phyloP scores from a whole-genome alignment of 331 rosid genomes.

The Telfairia occidentalis region DNA sequence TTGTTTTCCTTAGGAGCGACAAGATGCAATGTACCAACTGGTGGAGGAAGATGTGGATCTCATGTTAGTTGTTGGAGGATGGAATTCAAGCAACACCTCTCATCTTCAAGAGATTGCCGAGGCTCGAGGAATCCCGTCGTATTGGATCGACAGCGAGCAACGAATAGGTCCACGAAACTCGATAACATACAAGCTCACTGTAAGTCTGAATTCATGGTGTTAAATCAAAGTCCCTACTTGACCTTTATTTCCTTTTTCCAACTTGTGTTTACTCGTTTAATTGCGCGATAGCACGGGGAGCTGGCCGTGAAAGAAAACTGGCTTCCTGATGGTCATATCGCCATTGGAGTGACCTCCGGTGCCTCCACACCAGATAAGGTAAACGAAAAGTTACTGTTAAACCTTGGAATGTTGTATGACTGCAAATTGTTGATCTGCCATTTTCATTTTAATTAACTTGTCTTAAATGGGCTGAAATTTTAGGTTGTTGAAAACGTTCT shows the following conservation, averaged over 20 bases:
- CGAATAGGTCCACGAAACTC: conserved; percentile 91
- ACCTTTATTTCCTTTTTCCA: neutral
- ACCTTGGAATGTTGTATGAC: neutral
- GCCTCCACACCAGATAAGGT: conserved; percentile 98
- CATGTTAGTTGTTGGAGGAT: conserved; percentile 78
- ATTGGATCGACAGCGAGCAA: conserved; percentile 80
- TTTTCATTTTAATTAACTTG: neutral
- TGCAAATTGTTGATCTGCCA: neutral
- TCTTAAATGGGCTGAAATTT: neutral
- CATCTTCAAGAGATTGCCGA: conserved; percentile 97
- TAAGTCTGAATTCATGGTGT: conserved; percentile 23
- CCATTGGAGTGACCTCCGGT: conserved; percentile 82
- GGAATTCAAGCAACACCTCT: conserved; percentile 96
- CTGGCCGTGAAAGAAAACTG: conserved; percentile 78
- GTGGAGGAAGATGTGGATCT: conserved; percentile 69
- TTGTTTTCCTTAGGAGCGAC: conserved; percentile 54
- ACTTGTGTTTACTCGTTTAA: neutral
- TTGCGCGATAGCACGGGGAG: conserved; percentile 55
- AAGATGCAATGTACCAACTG: conserved; percentile 93
- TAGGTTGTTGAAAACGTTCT: conserved; percentile 79
- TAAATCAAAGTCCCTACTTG: neutral
- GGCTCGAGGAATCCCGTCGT: conserved; percentile 80
- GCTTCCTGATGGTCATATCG: conserved; percentile 68
- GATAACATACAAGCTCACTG: conserved; percentile 58
- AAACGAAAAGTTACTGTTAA: neutral